Base-by-base conservation (phyloP, 352 stramenopile species). In the Phytophthora melonis region DNA sequence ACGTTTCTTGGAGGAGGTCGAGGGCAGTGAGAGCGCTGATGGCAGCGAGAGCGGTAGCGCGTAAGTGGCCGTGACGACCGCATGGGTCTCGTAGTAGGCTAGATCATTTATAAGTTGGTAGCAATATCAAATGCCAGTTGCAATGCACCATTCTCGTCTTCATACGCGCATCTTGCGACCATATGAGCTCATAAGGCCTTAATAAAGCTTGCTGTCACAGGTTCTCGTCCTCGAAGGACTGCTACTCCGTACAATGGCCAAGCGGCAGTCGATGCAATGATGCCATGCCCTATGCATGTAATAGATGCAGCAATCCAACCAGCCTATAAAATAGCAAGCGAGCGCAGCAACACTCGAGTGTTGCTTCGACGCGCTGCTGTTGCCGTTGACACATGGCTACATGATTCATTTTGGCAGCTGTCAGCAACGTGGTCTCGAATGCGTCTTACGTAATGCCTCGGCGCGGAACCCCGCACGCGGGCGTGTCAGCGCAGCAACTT, bases 31-130 rank as follows among this genome's bases (percentile, higher is more conserved):
- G 11, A 53, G 45, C n/a, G 45, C 23, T 11, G 50, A 56, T 11
- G 50, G 50, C 50, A 56, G 50, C 3, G 50, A 57, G 50, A 57
- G 50, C 23, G 23, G 50, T 21, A 57, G 50, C 4, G 50, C 50
- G 50, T 57, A 57, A 36, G 23, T 19, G 9, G 47, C 47, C 8
- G 21, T 57, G 19, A 36, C n/a, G 3, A 27, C 5, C 45, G 45
- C 19, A 53, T 53, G 45, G 45, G 3, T 57, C 50, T 57, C 4
- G 16, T 7, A 55, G 47, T 55, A 30, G n/a, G n/a, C 50, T 19
- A 36, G 10, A 19, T 36, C 50, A 57, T 57, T 57, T 23, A 25
- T 19, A n/a, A 53, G 8, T 19, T 53, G 45, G n/a, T 27, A 27
- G 9, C 8, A 53, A 53, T 53, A 50, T 53, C n/a, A 53, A 53